These are phyloP conservation scores for Penicillium antarcticum DNA, from an alignment of 495 filamentous ascomycete genomes.

Conservation along the genomic window DNA sequence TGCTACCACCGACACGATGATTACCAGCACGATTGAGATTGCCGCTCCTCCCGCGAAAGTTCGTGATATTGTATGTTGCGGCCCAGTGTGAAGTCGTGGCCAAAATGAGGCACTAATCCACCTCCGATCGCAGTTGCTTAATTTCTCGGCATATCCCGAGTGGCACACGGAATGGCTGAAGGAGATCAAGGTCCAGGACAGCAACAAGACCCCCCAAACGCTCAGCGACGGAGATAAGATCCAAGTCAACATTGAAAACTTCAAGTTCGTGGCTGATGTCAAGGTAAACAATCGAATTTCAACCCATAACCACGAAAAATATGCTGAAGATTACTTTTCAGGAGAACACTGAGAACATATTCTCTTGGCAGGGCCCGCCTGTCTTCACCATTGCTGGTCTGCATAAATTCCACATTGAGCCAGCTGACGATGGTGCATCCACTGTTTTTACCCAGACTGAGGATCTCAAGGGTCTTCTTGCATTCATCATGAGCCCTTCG, in stretches of 20 bases:
- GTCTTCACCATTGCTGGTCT: constrained; percentile 24
- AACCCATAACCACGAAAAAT: neutral
- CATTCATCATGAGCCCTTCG: constrained; percentile 21
- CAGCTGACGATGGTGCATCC: constrained; percentile 21
- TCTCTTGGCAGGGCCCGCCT: constrained; percentile 29
- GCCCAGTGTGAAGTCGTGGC: too few relatives aligned
- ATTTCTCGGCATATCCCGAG: constrained; percentile 24
- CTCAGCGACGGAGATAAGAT: constrained; percentile 20
- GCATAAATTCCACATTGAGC: constrained; percentile 23
- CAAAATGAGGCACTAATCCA: neutral
- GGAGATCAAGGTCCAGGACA: constrained; percentile 13
- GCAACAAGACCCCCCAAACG: constrained; percentile 9
- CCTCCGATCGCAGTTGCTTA: constrained; percentile 15
- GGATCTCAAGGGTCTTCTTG: constrained; percentile 19
- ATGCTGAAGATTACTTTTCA: constrained; percentile 5
- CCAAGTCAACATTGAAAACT: constrained; percentile 21
- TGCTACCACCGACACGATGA: neutral
- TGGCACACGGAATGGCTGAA: constrained; percentile 29
- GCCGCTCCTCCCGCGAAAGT: constrained; percentile 25
- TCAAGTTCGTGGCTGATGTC: constrained; percentile 25
- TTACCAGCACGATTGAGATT: constrained; percentile 24
- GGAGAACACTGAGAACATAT: constrained; percentile 21
- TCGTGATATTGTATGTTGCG: constrained; percentile 24
- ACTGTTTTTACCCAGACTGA: constrained; percentile 26
- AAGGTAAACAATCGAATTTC: constrained; percentile 7